Conservation (phyloP, 805 yeast species). For the Dipodascopsis uninucleata region DNA sequence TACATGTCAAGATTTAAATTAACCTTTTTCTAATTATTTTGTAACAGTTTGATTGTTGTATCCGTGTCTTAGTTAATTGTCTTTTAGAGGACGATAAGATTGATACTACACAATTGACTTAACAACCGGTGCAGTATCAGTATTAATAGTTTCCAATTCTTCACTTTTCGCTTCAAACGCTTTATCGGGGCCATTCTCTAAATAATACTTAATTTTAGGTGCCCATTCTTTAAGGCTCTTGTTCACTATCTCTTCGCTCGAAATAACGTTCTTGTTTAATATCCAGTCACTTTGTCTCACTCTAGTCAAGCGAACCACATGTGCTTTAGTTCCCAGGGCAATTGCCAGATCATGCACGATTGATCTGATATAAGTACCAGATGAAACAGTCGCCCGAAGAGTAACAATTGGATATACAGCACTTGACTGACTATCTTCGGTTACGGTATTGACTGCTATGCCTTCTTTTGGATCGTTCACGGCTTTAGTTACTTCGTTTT, state of each 20-base stretch:
- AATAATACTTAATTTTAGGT: constrained; percentile 8
- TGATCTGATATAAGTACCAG: constrained; percentile 93
- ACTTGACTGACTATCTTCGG: no score
- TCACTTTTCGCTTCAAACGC: no score
- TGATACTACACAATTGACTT: no score
- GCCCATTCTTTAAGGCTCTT: constrained; percentile 65
- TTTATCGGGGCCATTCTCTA: constrained; percentile 22
- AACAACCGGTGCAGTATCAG: no score
- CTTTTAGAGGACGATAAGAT: no score
- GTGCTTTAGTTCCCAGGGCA: constrained; percentile 73
- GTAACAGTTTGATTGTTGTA: no score
- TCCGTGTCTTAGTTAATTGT: no score
- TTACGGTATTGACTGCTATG: constrained; percentile 2
- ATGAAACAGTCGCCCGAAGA: constrained; percentile 74
- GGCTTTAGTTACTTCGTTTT: background rate
- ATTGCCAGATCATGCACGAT: constrained; percentile 84
- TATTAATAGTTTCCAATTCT: no score
- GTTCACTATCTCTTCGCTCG: constrained; percentile 59
- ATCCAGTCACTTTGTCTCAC: constrained; percentile 81
- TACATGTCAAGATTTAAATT: no score
- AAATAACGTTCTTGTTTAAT: constrained; percentile 62
- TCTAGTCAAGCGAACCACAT: constrained; percentile 81
- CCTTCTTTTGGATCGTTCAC: background rate
- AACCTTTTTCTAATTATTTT: no score
- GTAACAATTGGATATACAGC: constrained; percentile 52